phyloP scores from a whole-genome alignment of 75 land plant species.

The Cupressus sempervirens region DNA sequence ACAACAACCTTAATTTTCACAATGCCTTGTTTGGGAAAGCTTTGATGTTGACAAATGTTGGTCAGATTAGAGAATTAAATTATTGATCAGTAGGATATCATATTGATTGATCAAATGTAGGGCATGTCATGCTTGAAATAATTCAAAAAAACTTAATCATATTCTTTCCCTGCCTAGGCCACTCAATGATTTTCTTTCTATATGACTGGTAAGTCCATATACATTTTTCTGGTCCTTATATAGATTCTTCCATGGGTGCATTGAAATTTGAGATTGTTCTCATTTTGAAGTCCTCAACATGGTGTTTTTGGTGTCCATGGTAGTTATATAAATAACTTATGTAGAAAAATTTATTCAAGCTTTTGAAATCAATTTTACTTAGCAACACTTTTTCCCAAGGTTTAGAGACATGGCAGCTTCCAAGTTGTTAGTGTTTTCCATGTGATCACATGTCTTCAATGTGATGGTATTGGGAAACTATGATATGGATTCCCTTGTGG shows the following conservation, averaged over 20 bases:
- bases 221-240: background rate
- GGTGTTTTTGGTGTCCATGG: no score
- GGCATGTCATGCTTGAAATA: background rate
- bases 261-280: background rate
- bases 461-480: slow-evolving; percentile 3
- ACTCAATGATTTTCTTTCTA: background rate
- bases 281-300: background rate
- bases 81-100: background rate
- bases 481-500: slow-evolving; percentile 21
- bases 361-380: background rate
- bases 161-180: background rate
- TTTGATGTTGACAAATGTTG: background rate
- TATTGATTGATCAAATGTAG: background rate
- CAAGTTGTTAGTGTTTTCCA: background rate
- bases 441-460: background rate
- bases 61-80: background rate
- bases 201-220: background rate
- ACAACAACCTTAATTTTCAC: no score
- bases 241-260: background rate
- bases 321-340: no score
- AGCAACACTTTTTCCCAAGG: background rate
- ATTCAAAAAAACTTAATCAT: background rate
- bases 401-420: background rate
- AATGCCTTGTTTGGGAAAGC: background rate
- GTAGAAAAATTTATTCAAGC: no score